phyloP scores from a whole-genome alignment of 306 rosid genomes.

The Trifolium pratense region DNA sequence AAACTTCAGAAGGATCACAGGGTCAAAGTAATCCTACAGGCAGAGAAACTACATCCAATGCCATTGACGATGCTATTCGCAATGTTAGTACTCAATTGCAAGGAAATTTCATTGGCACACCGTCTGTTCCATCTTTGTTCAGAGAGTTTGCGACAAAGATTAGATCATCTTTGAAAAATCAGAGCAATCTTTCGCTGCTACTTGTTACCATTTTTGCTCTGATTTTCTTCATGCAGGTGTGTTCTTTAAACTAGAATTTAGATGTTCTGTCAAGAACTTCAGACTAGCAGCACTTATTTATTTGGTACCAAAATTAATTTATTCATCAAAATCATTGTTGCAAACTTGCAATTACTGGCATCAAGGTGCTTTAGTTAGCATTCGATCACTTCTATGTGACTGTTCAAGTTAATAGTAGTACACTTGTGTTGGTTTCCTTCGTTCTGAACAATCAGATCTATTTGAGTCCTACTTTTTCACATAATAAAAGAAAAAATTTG shows the following conservation, averaged over 20 bases:
- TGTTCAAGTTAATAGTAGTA: constrained; percentile 14
- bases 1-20: constrained; percentile 55
- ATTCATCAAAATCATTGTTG: neutral
- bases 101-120: constrained; percentile 43
- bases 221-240: constrained; percentile 94
- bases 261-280: neutral
- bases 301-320: constrained; percentile 19
- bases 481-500: neutral
- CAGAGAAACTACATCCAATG: constrained; percentile 36
- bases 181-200: constrained; percentile 63
- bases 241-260: constrained; percentile 31
- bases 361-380: neutral
- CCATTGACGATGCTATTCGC: constrained; percentile 39
- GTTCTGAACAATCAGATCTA: constrained; percentile 4
- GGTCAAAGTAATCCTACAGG: constrained; percentile 45
- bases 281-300: constrained; percentile 1
- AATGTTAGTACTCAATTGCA: constrained; percentile 47
- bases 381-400: neutral
- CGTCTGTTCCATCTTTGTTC: constrained; percentile 54
- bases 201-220: constrained; percentile 64
- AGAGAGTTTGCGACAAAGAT: constrained; percentile 54
- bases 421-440: neutral
- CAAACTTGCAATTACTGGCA: neutral
- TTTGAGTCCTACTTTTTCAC: neutral
- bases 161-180: constrained; percentile 65